Evolutionary conservation across 257 asterid species (phyloP), one percentile per base, ranked within the genome.

Genomic region (Fraxinus pennsylvanica): DNA sequence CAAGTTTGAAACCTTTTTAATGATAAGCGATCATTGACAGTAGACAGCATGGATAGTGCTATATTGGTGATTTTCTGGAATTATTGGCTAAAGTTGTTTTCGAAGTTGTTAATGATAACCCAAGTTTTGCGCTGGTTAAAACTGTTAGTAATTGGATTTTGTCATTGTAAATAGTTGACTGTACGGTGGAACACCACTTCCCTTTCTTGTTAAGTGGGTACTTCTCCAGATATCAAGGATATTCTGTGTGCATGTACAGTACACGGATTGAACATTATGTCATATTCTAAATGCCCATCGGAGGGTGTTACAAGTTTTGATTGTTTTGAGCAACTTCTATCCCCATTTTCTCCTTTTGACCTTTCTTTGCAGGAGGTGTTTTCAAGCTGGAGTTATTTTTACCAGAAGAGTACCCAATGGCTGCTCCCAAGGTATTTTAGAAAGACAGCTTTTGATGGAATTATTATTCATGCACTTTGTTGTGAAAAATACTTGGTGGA

Each of bases 361-460:
- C 65, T 74, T 78, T 36, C 73, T 74, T 41, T 82, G 63, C 79
- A 96, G 99, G 99, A 50, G 99, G 99, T 69, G 99, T 96, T 71
- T 96, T 96, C 80, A 96, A 96, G 96, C 89, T 96, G 84, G 97
- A 96, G 89, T 86, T 96, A 63, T 96, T 93, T 88, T 84, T 96
- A 81, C 97, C 99, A 3, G 98, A 93, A 87, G 98, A 96, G 78
- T 96, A 96, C 80, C 99, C 99, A 22, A 96, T 96, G 99, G 99
- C 99, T 85, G 99, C 99, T 73, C 98, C 97, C 19, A 96, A 93
- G 97, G 98, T 92, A 90, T 74, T 71, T 47, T 71, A 38, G 41
- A 36, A 72, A 29, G 61, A 65, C 77, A 21, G 6, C 65, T 17
- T 54, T 17, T 54, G 27, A 54, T 54, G 65, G 65, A 21, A 54